Evolutionary conservation across 805 yeast species (phyloP), one percentile per base, ranked within the genome.

Genomic region (Saccharomycopsis schoenii): DNA sequence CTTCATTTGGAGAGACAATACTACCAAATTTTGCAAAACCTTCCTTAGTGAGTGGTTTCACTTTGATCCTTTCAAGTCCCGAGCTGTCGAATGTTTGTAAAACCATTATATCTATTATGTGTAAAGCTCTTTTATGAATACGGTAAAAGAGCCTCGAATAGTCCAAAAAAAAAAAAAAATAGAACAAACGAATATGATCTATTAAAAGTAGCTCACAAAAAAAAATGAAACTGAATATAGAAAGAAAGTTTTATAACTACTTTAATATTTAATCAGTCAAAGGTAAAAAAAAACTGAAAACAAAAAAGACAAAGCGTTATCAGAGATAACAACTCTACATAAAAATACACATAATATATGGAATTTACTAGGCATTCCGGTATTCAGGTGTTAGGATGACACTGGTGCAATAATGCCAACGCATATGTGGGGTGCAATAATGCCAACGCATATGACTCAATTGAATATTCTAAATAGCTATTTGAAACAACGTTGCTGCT

Each of bases 1-100:
- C 64, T 51, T 63, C 62, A 36, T 59, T 61, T 19, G 65, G 66
- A 10, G 65, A 60, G 19, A 62, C 61, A 19, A 64, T 62, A 11
- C 60, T 54, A 14, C 64, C 66, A 56, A 64, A 64, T 37, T 58
- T 58, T 11, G 60, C 41, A 47, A 62, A 62, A 12, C 41, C 54
- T 2, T 39, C 61, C 11, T 40, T 54, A 0, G 64, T 62, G 4
- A 64, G 55, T 9, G 57, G 52, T 34, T 60, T 58, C 15, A 57
- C 65, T 24, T 15, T 19, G 39, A 62, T 58, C 9, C 52, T 36
- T n/a, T 43, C 39, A 9, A 19, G 19, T 21, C 12, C 43, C 8
- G 29, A 15, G 24, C 17, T 21, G 19, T 55, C 36, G 12, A 55
- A 55, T 10, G 57, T 55, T 14, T 55, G 37, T 25, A 55, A 37